Conservation (phyloP, 225 moss, liverwort and hornwort genomes). For the Pseudoscleropodium purum region DNA sequence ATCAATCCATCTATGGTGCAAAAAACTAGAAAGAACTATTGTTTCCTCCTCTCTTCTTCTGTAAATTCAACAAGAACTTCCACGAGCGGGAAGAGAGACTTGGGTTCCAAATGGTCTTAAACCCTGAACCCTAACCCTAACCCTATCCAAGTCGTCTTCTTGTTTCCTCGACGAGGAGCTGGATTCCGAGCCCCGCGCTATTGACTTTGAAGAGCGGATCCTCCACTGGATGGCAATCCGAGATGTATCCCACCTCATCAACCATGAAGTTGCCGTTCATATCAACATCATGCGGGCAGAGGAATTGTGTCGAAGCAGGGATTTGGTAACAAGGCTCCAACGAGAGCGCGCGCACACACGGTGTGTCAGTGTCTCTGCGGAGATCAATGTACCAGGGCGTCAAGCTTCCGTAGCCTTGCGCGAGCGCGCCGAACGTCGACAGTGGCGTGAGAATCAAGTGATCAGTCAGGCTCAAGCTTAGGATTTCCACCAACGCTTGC, state of each 20-base stretch:
- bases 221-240: slow-evolving; percentile 32
- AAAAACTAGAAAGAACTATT: too few relatives aligned
- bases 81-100: background rate
- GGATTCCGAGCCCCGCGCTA: slow-evolving; percentile 31
- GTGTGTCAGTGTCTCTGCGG: background rate
- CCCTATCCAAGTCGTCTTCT: background rate
- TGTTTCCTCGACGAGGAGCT: slow-evolving; percentile 1
- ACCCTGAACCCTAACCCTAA: background rate
- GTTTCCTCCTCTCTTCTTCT: background rate
- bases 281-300: slow-evolving; percentile 39
- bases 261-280: slow-evolving; percentile 20
- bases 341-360: slow-evolving; percentile 36
- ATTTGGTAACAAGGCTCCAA: slow-evolving; percentile 51
- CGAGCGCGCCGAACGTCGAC: slow-evolving; percentile 60
- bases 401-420: slow-evolving; percentile 59
- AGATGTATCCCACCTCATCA: slow-evolving; percentile 19
- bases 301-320: slow-evolving; percentile 8
- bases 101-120: background rate
- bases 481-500: slow-evolving; percentile 53
- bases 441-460: slow-evolving; percentile 42
- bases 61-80: too few relatives aligned
- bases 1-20: background rate
- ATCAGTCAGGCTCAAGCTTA: slow-evolving; percentile 43
- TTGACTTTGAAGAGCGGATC: slow-evolving; percentile 26
- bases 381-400: slow-evolving; percentile 68